Base-by-base conservation (phyloP, 805 yeast species). In the Candida palmyrensis region DNA sequence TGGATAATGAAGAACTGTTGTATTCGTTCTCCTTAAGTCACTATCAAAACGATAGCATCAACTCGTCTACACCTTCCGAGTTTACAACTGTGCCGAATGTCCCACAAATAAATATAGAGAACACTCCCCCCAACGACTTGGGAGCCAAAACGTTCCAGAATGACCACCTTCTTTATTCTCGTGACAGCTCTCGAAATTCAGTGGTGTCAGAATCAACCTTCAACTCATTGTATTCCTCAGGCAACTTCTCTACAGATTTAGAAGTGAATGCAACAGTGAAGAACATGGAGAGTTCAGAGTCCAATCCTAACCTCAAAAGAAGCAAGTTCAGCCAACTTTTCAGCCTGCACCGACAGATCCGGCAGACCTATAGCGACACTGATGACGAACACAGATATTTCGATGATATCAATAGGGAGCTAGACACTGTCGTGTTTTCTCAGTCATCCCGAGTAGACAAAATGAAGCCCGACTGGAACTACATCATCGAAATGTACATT, bases 401-500 rank as follows among this genome's bases (percentile, higher is more conserved):
- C 16, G 25, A 18, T 7, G 21, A 30, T 18, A 27, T 32, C 18
- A 32, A 25, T 16, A 16, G 30, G 8, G 16, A 8, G 8, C 18
- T 40, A 11, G 23, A 26, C 11, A 18, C 26, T n/a, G 21, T 27
- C 5, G 27, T 24, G 21, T 38, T 36, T 32, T 21, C 21, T 19
- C 21, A 36, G 4, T 25, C 38, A 5, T 25, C 32, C 2, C 29
- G 29, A 17, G 25, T 30, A 18, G 30, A 14, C 7, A 31, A 25
- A 9, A 28, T 40, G 11, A 18, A 37, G 5, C 14, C 49, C 5
- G 29, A 43, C 12, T 50, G 47, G 45, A 34, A 21, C 5, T 37
- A 36, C n/a, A 44, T 45, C 3, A 43, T 46, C n/a, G 53, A 50
- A 27, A 37, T 38, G 2, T 39, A 45, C 35, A 34, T 49, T 8